These are phyloP conservation scores for Binderoboletus segoi DNA, from an alignment of 1,284 basidiomycete species.

Conservation along the genomic window DNA sequence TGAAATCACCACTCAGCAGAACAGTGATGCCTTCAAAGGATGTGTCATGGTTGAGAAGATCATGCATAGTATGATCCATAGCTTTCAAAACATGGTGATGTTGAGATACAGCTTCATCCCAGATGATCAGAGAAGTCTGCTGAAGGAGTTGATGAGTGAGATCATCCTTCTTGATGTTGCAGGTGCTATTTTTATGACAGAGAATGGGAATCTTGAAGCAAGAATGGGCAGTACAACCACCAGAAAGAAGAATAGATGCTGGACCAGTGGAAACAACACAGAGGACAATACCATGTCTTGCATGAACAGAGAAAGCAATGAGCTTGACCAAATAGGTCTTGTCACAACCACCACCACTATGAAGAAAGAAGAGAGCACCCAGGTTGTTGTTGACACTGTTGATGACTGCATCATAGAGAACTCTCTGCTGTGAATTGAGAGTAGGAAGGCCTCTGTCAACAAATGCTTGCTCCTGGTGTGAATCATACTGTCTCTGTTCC, in stretches of 20 bases:
- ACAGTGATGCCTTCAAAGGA: slow-evolving; percentile 44
- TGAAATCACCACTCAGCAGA: slow-evolving; percentile 45
- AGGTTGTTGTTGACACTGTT: too few relatives aligned
- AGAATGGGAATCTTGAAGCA: slow-evolving; percentile 22
- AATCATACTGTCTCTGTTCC: slow-evolving; percentile 42
- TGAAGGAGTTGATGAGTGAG: slow-evolving; percentile 12
- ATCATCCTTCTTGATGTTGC: slow-evolving; percentile 30
- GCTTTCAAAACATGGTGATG: slow-evolving; percentile 36
- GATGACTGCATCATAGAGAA: too few relatives aligned
- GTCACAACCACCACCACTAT: too few relatives aligned
- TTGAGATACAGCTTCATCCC: slow-evolving; percentile 45
- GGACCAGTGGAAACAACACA: slow-evolving; percentile 11
- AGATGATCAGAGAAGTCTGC: too few relatives aligned
- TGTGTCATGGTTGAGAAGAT: slow-evolving; percentile 26
- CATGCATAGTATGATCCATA: slow-evolving; percentile 34
- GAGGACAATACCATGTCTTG: too few relatives aligned
- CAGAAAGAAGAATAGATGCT: slow-evolving; percentile 12
- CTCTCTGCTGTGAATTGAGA: too few relatives aligned
- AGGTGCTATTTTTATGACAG: slow-evolving; percentile 33
- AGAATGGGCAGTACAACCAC: slow-evolving; percentile 15
- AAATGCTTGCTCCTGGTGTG: too few relatives aligned
- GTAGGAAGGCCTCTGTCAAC: too few relatives aligned
- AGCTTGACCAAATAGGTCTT: too few relatives aligned
- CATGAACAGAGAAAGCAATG: too few relatives aligned
- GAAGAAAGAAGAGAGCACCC: too few relatives aligned